Base-by-base conservation (phyloP, 2,329 filamentous ascomycete species). In the Teratosphaeria viscida region DNA sequence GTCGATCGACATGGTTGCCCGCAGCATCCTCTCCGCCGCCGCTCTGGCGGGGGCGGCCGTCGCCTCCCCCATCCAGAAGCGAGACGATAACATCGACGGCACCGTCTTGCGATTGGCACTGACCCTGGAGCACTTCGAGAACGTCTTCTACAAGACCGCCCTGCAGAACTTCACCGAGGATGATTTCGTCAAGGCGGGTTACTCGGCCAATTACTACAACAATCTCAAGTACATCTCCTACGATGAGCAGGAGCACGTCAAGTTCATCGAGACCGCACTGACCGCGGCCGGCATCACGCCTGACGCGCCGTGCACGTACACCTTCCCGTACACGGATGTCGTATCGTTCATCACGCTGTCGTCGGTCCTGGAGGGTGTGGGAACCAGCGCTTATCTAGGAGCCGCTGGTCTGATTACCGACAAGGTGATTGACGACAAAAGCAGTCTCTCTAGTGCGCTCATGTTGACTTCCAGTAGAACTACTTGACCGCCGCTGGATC, bases 401-500 rank as follows among this genome's bases (percentile, higher is more conserved):
- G 84, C 82, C 16, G 85, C 84, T 10, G 79, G 79, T 23, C 73
- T 77, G 60, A 84, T 83, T 63, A 78, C 81, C 64, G 77, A 79
- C 70, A 79, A 82, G 63, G 43, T 49, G 19, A 32, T 5, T 23
- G 43, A 10, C 43, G 4, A 14, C 16, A 5, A 49, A 19, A 19
- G 23, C 7, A 10, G 1, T 0, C n/a, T 19, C 12, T 11, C 37
- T 23, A 10, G 16, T 16, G 19, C 19, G 19, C n/a, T 23, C n/a
- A 23, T 23, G 43, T n/a, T 19, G n/a, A 49, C 43, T 5, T n/a
- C 16, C n/a, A 7, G 19, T 19, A 49, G 43, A 73, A 75, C n/a
- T 85, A 85, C 71, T 74, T 88, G 43, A 80, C 81, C 0, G 79
- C 78, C 6, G 85, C 84, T 1, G 84, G 81, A 47, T 80, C 81